Evolutionary conservation across 257 asterid genomes (phyloP).

Genomic region (Plectranthus barbatus): DNA sequence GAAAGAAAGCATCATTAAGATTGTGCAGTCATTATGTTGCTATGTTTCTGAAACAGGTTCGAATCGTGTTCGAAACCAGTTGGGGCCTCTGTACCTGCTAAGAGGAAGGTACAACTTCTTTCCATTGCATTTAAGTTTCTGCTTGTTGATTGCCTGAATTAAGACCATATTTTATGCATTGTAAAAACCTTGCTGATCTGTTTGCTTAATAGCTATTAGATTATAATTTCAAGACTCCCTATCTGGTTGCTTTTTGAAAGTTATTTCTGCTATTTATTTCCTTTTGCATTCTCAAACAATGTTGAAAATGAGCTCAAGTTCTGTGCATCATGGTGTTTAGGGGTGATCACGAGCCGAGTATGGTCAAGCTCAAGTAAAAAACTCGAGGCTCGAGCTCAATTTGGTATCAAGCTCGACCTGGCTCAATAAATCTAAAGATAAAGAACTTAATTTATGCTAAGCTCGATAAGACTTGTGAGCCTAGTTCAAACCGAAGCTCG

Average conservation of each 20-base stretch:
- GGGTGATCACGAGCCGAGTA: too few relatives aligned
- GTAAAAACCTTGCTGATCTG: neutral
- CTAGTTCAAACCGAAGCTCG: too few relatives aligned
- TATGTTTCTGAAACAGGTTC: constrained; percentile 39
- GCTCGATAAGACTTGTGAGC: too few relatives aligned
- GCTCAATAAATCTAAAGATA: too few relatives aligned
- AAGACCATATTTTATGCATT: neutral
- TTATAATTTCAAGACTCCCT: neutral
- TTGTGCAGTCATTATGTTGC: neutral
- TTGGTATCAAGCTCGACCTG: too few relatives aligned
- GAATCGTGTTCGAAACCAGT: constrained; percentile 64
- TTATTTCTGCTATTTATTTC: neutral
- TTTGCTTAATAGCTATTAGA: neutral
- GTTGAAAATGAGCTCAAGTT: neutral
- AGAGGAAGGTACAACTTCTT: constrained; percentile 45
- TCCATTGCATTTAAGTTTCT: neutral
- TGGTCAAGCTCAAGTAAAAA: too few relatives aligned
- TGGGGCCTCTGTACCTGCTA: constrained; percentile 38
- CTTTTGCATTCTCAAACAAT: neutral
- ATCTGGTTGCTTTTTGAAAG: neutral
- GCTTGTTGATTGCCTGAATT: constrained; percentile 1
- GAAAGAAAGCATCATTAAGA: neutral
- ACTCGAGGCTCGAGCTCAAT: too few relatives aligned
- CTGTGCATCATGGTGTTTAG: neutral
- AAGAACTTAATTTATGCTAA: too few relatives aligned